Evolutionary conservation across 139 green algal genomes (phyloP).

Genomic region (Chlorokybus atmophyticus): DNA sequence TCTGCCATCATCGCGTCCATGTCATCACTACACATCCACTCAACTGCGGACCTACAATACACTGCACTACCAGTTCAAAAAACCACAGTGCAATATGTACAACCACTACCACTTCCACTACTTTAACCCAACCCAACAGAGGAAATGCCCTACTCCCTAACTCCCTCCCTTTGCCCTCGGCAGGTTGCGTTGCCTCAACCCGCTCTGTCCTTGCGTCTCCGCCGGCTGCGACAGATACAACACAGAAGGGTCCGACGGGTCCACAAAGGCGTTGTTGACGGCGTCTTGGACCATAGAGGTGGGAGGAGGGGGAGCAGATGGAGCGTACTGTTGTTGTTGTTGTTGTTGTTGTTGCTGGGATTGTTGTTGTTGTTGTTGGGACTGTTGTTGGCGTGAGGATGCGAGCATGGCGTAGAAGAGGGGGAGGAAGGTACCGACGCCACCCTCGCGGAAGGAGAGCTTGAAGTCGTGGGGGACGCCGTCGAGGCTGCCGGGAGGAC

Average conservation of each 20-base stretch:
- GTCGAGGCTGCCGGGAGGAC: conserved; percentile 31
- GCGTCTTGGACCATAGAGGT: not conserved
- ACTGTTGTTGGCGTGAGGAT: conserved; percentile 1
- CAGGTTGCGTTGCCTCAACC: not conserved
- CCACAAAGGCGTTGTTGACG: conserved; percentile 10
- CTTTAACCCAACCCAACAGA: too few species aligned
- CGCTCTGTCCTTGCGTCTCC: not conserved
- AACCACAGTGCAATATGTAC: too few species aligned
- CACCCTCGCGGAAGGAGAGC: conserved; percentile 71
- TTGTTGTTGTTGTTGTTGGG: not conserved
- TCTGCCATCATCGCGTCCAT: too few species aligned
- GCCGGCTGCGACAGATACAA: conserved; percentile 26
- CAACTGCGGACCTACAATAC: too few species aligned
- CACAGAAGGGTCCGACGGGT: conserved; percentile 24
- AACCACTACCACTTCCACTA: too few species aligned
- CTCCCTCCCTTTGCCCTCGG: too few species aligned
- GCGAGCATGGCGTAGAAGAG: conserved; percentile 58
- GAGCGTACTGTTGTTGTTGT: too few species aligned
- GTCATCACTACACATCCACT: too few species aligned
- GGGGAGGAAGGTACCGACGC: conserved; percentile 73
- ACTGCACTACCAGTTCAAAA: too few species aligned
- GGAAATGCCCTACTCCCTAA: too few species aligned
- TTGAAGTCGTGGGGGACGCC: conserved; percentile 61
- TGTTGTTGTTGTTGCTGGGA: too few species aligned
- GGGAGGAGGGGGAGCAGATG: not conserved